A percentile compares a stretch with the other conserved stretches of the same genome.
Conservation (phyloP, 805 yeast genomes). For the Metschnikowia chrysomelidarum region DNA sequence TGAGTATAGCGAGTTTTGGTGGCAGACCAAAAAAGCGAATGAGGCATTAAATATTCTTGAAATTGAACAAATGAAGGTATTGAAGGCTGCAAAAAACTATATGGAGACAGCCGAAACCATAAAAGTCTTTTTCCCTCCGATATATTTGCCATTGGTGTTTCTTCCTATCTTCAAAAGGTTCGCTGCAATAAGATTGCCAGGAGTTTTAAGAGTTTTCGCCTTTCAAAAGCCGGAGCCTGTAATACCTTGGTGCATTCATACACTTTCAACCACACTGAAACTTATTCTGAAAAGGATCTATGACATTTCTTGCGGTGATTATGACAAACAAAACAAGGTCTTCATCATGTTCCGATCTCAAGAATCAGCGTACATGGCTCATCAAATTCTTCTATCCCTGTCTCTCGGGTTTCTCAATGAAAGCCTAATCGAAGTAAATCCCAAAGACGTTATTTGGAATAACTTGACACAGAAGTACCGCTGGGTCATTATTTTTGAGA, state of each 20-base stretch:
- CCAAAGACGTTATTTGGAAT: constrained; percentile 70
- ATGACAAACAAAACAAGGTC: constrained; percentile 39
- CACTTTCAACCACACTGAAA: constrained; percentile 14
- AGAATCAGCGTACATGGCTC: constrained; percentile 59
- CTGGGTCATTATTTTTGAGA: constrained; percentile 36
- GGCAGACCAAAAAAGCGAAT: constrained; percentile 22
- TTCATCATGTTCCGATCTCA: constrained; percentile 63
- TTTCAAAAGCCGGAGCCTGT: constrained; percentile 23
- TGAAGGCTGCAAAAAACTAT: constrained; percentile 2
- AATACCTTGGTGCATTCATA: constrained; percentile 30
- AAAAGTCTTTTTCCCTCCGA: constrained; percentile 35
- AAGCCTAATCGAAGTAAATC: constrained; percentile 53
- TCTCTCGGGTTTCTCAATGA: constrained; percentile 41
- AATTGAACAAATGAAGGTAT: constrained; percentile 8
- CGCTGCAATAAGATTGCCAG: constrained; percentile 27
- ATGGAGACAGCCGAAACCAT: too few relatives aligned
- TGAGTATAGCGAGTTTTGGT: constrained; percentile 23
- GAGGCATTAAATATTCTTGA: constrained; percentile 32
- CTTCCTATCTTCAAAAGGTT: constrained; percentile 24
- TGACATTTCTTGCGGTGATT: constrained; percentile 19
- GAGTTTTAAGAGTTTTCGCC: constrained; percentile 25
- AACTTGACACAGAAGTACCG: constrained; percentile 47
- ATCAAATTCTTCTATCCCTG: constrained; percentile 51
- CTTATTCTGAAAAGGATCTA: constrained; percentile 6
- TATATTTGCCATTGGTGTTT: constrained; percentile 19